Base-by-base conservation (phyloP, 2,329 filamentous ascomycete species). In the Fusarium veterinarium region DNA sequence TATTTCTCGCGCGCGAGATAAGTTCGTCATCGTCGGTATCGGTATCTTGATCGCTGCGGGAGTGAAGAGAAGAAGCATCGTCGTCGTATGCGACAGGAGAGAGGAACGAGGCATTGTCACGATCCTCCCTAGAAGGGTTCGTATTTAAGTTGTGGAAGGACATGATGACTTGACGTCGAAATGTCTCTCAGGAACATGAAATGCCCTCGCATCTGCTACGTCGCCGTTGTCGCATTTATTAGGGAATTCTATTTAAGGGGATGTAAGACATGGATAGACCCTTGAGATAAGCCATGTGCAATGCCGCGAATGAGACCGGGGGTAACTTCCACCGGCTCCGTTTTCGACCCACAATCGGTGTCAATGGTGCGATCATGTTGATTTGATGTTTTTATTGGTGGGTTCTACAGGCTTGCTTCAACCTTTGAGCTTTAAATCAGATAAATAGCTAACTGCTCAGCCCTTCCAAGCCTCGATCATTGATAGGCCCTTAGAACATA, bases 1-100 rank as follows among this genome's bases (percentile, higher is more conserved):
- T 93, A 72, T 90, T 93, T 52, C 92, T 88, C 38, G 90, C 90
- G 13, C 88, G 88, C 65, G 87, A 84, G 69, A 92, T 83, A 59
- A 93, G 85, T 76, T 93, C 86, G 79, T 94, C 91, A 80, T 94
- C 92, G 74, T 94, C 92, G 81, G 90, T 93, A 79, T 94, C 92
- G 64, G 90, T 92, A 78, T 94, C 92, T 79, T 93, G 91, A 77
- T 93, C 91, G 83, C 88, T 91, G 70, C 88, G 88, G 76, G 87
- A 90, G 76, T 91, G 88, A 45, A 93, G 82, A 11, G 91, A 93
- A 17, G 88, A 84, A 59, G 90, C 91, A 80, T 94, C 92, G 76
- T 91, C 90, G 74, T 93, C 91, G 83, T 92, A 92, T 52, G 85
- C 86, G 69, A 84, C 81, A 44, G 91, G 90, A 17, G 90, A 91